A percentile compares a stretch with the other conserved stretches of the same genome.
phyloP scores from a whole-genome alignment of 257 asterid genomes.

The Solanum etuberosum region DNA sequence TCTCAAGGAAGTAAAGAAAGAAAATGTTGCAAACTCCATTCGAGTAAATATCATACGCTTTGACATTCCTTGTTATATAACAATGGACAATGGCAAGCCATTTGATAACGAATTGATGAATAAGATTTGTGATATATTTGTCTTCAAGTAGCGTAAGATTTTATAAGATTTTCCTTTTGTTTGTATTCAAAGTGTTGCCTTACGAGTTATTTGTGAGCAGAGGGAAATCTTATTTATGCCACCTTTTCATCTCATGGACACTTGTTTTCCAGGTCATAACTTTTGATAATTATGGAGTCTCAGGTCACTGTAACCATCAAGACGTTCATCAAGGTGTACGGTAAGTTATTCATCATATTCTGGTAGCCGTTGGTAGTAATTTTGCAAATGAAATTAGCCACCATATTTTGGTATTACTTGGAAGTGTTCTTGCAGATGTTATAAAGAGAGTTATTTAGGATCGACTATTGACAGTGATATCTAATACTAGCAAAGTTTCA shows the following conservation, averaged over 20 bases:
- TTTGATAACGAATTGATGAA: background rate
- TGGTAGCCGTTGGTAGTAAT: background rate
- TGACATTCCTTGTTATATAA: background rate
- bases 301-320: slow-evolving; percentile 83
- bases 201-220: background rate
- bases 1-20: background rate
- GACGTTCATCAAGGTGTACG: slow-evolving; percentile 64
- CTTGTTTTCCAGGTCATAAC: slow-evolving; percentile 49
- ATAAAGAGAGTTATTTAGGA: background rate
- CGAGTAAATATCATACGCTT: background rate
- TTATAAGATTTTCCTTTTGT: background rate
- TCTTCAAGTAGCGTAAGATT: background rate
- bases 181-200: background rate
- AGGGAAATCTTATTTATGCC: background rate
- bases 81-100: background rate
- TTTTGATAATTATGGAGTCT: slow-evolving; percentile 75
- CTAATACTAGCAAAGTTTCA: background rate
- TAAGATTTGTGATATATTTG: background rate
- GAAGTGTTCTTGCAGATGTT: background rate
- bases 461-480: background rate
- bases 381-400: background rate
- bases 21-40: background rate
- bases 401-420: background rate
- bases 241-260: background rate
- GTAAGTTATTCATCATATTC: slow-evolving; percentile 22